Evolutionary conservation across 1,284 basidiomycete genomes (phyloP).

Genomic region (Naganishia liquefaciens): DNA sequence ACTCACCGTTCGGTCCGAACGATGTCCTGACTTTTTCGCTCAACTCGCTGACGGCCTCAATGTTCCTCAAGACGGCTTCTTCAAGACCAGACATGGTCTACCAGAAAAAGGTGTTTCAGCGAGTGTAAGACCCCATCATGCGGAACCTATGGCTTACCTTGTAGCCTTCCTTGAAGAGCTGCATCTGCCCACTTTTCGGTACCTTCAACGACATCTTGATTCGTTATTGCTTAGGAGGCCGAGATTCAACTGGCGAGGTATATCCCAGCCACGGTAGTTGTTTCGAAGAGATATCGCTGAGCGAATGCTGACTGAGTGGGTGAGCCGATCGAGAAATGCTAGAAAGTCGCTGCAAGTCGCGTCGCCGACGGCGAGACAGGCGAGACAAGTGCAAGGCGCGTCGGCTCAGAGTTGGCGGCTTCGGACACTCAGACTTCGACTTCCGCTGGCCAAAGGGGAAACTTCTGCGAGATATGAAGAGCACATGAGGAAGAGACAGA

Average conservation of each 20-base stretch:
- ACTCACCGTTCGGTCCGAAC: constrained; percentile 90
- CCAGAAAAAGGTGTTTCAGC: neutral
- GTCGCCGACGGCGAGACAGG: too few species aligned
- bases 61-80: constrained; percentile 91
- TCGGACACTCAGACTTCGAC: too few species aligned
- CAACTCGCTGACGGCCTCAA: constrained; percentile 89
- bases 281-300: neutral
- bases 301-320: neutral
- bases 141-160: constrained; percentile 61
- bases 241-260: neutral
- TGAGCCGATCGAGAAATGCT: constrained; percentile 7
- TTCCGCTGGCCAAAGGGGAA: too few species aligned
- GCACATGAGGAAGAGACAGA: too few species aligned
- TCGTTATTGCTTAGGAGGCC: neutral
- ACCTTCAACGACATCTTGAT: constrained; percentile 84
- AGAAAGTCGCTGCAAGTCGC: constrained; percentile 10
- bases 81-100: constrained; percentile 87
- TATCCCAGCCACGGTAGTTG: neutral
- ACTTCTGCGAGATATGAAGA: too few species aligned
- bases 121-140: neutral
- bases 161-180: constrained; percentile 93
- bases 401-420: too few species aligned
- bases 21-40: constrained; percentile 94
- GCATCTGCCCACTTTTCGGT: constrained; percentile 81
- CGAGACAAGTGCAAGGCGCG: neutral